Percentiles rank a stretch among this genome's conserved stretches.
Conservation (phyloP, 2,329 filamentous ascomycete genomes). For the Aureobasidium namibiae region DNA sequence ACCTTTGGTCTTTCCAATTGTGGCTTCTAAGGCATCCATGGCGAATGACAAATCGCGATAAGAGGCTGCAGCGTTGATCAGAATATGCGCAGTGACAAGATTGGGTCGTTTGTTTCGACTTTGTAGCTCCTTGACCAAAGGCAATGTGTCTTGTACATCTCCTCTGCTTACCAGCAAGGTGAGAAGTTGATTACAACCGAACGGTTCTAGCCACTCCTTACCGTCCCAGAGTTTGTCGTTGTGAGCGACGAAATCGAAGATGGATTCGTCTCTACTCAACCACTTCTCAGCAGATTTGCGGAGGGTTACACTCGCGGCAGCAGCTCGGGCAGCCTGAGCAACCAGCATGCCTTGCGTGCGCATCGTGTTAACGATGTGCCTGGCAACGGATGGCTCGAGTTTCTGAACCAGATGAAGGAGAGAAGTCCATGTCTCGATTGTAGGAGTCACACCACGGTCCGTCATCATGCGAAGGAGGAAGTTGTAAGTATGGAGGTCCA, state of each 20-base stretch:
- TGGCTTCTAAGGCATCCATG: background rate
- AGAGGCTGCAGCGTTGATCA: constrained; percentile 19
- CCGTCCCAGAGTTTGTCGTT: constrained; percentile 16
- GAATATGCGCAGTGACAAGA: constrained; percentile 19
- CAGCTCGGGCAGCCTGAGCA: constrained; percentile 12
- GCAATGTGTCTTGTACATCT: constrained; percentile 16
- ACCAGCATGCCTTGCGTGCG: constrained; percentile 18
- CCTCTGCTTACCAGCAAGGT: constrained; percentile 14
- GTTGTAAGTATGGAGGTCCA: constrained; percentile 23
- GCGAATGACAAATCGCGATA: constrained; percentile 12
- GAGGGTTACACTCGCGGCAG: constrained; percentile 3
- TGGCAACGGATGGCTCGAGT: constrained; percentile 4
- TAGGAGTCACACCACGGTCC: constrained; percentile 15
- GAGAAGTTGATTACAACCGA: constrained; percentile 18
- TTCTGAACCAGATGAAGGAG: background rate
- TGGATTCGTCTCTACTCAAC: constrained; percentile 13
- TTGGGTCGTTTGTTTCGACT: constrained; percentile 13
- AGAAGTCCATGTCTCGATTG: constrained; percentile 20
- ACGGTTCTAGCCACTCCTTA: constrained; percentile 20
- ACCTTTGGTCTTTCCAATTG: background rate
- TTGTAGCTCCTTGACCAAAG: constrained; percentile 18
- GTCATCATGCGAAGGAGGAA: constrained; percentile 21
- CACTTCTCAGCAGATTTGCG: constrained; percentile 15
- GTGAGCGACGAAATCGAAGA: constrained; percentile 17
- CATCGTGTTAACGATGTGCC: constrained; percentile 19